A percentile compares a stretch with the other conserved stretches of the same genome.
Evolutionary conservation across 192 early-diverging fungal species (phyloP).

Genomic region (Gonapodya sp.): DNA sequence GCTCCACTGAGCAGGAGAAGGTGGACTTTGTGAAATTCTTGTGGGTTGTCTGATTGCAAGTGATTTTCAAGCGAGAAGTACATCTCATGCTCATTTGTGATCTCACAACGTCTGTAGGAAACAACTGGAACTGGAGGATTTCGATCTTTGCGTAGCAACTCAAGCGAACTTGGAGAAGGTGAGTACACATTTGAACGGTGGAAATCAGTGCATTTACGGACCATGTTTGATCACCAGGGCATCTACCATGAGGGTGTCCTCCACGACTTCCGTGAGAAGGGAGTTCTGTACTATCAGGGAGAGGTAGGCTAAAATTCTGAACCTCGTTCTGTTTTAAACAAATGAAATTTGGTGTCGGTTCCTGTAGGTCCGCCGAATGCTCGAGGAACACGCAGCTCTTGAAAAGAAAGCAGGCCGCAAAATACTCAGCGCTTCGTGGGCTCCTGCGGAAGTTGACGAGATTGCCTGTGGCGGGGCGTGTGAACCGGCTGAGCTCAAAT

Average conservation of each 20-base stretch:
- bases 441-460: background rate
- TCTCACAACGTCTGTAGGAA: too few relatives aligned
- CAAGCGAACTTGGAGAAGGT: slow-evolving; percentile 6
- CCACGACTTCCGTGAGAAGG: background rate
- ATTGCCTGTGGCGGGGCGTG: background rate
- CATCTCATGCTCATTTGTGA: background rate
- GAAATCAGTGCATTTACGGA: background rate
- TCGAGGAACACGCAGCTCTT: background rate
- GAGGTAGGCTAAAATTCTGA: too few relatives aligned
- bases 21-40: slow-evolving; percentile 1
- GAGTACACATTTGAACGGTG: background rate
- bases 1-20: background rate
- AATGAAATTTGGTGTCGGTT: too few relatives aligned
- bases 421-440: background rate
- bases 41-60: background rate
- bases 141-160: background rate
- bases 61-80: background rate
- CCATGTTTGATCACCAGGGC: background rate
- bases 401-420: background rate
- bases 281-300: slow-evolving; percentile 7
- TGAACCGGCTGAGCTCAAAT: background rate
- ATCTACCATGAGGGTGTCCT: slow-evolving; percentile 7
- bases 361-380: background rate
- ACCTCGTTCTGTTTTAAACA: too few relatives aligned
- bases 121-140: slow-evolving; percentile 8